Evolutionary conservation across 106 monocot species (phyloP), one percentile per base, ranked within the genome.

Genomic region (Xerophyta viscosa): DNA sequence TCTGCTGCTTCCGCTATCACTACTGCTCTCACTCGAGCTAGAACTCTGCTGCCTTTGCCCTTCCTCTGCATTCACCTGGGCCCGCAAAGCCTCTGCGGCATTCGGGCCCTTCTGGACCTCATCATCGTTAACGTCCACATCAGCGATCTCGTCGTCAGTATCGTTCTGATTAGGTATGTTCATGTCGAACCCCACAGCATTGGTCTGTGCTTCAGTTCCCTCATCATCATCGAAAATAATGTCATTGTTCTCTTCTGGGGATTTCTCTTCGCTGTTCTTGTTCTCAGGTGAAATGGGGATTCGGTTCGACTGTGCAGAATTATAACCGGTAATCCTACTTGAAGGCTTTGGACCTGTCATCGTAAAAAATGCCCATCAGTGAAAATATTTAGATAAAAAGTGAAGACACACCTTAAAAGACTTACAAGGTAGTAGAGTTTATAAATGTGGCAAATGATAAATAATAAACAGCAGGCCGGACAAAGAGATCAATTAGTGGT

Each of bases 91-190:
- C 56, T 77, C 79, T 0, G 76, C 86, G 3, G 74, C 82, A 72
- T 76, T 83, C 2, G 68, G 78, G 12, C 82, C 85, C 25, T 76
- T 74, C 1, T 72, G 64, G 15, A 53, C 74, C 5, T 75, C 79
- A 31, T 73, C 71, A 48, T 81, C 88, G 26, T 74, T 80, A 22
- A 70, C 72, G 61, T 90, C 90, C 1, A 90, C 78, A 63, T 90
- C 81, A 8, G 89, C 98, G 45, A 82, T 74, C 57, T 99, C 89
- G 52, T 89, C 86, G 27, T 90, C 90, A 4, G 53, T 51, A 25
- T 76, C 75, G 53, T 72, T 64, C 29, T 66, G 84, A 44, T 58
- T 67, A 20, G 78, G 65, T 7, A 71, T 23, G 43, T 82, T 81
- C 12, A 73, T 71, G 58, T 79, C 81, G 8, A 77, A 46, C 5